These are phyloP conservation scores for Fusarium bactridioides DNA, from an alignment of 2,329 filamentous ascomycete genomes.

Conservation along the genomic window DNA sequence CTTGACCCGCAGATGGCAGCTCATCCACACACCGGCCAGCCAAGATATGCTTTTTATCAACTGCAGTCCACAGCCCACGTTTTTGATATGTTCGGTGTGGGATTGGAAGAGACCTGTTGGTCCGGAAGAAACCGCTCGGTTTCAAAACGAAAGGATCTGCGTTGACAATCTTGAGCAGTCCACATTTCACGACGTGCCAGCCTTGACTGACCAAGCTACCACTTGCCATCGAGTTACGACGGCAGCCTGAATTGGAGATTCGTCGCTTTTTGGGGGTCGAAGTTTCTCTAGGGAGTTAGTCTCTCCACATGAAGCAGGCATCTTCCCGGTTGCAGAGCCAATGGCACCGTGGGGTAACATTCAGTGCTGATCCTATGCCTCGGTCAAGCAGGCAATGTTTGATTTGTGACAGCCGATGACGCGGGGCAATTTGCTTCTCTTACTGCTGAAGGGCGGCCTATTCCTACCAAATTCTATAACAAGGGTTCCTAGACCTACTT, in stretches of 20 bases:
- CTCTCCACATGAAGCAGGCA: neutral
- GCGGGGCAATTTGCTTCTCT: neutral
- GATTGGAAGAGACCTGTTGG: neutral
- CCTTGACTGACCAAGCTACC: neutral
- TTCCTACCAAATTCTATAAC: neutral
- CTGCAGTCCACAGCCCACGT: neutral
- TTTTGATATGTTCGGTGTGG: neutral
- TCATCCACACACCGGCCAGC: neutral
- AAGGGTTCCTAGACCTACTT: neutral
- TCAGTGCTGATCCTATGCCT: neutral
- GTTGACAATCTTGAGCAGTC: neutral
- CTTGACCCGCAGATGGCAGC: neutral
- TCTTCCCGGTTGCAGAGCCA: neutral
- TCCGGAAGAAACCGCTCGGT: neutral
- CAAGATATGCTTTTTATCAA: neutral
- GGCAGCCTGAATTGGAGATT: neutral
- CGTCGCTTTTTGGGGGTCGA: neutral
- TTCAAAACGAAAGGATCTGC: neutral
- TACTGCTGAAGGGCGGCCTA: neutral
- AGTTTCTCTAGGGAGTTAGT: neutral
- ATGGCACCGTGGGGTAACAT: neutral
- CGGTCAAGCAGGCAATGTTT: neutral
- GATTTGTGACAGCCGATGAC: constrained; percentile 8
- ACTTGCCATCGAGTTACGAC: neutral
- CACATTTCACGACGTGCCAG: neutral